Conservation (phyloP, 208 protist species). For the Leptomonas seymouri region DNA sequence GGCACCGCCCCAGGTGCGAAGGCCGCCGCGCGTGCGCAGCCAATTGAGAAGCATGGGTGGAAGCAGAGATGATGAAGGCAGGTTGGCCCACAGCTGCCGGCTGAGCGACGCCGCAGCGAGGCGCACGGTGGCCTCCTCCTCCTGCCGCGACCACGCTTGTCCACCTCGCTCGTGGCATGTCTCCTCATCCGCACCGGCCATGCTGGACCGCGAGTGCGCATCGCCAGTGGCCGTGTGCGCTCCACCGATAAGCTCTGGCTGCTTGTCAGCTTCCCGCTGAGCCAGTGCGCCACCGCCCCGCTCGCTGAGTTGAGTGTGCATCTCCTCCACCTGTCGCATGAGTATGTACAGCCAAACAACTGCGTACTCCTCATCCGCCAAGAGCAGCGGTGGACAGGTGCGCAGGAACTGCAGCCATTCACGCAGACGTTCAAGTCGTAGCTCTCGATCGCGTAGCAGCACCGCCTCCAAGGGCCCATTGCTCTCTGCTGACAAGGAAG, state of each 20-base stretch:
- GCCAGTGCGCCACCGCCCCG: neutral
- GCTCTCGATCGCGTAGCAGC: neutral
- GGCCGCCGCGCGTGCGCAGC: conserved; percentile 23
- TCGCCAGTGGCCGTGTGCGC: neutral
- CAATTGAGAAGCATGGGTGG: conserved; percentile 36
- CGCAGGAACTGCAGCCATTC: conserved; percentile 21
- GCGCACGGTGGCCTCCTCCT: conserved; percentile 16
- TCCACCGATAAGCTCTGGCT: neutral
- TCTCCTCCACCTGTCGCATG: conserved; percentile 31
- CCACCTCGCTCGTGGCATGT: neutral
- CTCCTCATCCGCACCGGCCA: neutral
- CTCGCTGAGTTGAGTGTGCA: neutral
- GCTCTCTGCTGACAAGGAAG: too few relatives aligned
- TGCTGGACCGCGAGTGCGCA: neutral
- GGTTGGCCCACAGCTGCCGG: conserved; percentile 15
- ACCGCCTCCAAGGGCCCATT: neutral
- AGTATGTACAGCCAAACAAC: conserved; percentile 29
- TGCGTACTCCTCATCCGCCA: conserved; percentile 12
- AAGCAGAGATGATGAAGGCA: conserved; percentile 15
- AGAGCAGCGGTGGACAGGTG: conserved; percentile 9
- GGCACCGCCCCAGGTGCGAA: conserved; percentile 18
- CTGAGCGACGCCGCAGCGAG: conserved; percentile 14
- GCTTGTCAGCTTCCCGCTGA: too few relatives aligned
- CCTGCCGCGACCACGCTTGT: conserved; percentile 1
- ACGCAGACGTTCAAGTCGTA: conserved; percentile 1